Base-by-base conservation (phyloP, 352 stramenopile genomes). In the Albugo laibachii region DNA sequence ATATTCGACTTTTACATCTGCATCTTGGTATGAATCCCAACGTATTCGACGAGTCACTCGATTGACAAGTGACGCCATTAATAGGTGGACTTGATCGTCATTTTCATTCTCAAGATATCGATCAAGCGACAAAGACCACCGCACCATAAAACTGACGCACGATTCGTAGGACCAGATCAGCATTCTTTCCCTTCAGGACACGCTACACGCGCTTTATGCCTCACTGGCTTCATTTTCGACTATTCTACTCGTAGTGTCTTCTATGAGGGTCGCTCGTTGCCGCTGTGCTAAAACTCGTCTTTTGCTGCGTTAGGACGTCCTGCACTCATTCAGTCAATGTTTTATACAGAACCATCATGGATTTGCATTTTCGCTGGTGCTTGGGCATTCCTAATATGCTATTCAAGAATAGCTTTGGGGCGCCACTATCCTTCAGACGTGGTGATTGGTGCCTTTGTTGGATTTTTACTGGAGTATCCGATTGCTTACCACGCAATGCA, bases 131-230 rank as follows among this genome's bases (percentile, higher is more conserved):
- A 71, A 12, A 65, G 77, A 0, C 77, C 77, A 24, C 70, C 70
- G n/a, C 79, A 85, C 50, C 77, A 89, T 57, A 50, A 69, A 35
- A 63, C 58, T 38, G 74, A 89, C 49, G 54, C 67, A 38, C 69
- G 77, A 36, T 89, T 89, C 47, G 70, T 85, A 21, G 77, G 77
- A 0, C 73, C 77, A 0, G 77, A 89, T 57, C 67, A 89, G 60
- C 76, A 87, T 52, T 89, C 77, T 53, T 89, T 89, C 59, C 77
- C 77, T 11, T 89, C 77, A 2, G 77, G 77, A 37, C 77, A 89
- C 56, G 77, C 74, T 4, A 86, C 77, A 36, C 74, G 77, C 47
- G 66, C 68, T 18, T 83, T 74, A 60, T 72, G 69, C 44, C 65
- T 89, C 51, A 58, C 84, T 20, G 71, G 56, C 8, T 62, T 85